Evolutionary conservation across 2,329 filamentous ascomycete species (phyloP), one percentile per base, ranked within the genome.

Genomic region (Trichoderma sp.): DNA sequence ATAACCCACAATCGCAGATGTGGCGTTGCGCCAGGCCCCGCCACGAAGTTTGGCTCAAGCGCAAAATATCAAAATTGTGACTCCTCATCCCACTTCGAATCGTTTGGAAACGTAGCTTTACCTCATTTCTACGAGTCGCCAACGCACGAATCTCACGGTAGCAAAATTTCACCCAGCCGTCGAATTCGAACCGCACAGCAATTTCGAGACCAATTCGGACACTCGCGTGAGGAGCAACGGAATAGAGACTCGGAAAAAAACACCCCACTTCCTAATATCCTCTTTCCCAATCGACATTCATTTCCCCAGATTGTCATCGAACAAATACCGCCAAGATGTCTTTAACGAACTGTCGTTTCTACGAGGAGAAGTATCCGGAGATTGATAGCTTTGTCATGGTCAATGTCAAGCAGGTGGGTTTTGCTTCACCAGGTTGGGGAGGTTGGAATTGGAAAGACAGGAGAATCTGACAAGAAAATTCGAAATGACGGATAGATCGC

Each of bases 301-400:
- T 58, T 65, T 60, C 26, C 54, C 37, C 52, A 39, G 34, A 64
- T 64, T 26, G 30, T 43, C 55, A 34, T 61, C 56, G 30, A 43
- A 58, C 37, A 52, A 78, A 77, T 61, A 80, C 83, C 85, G 84
- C 86, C 87, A 91, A 80, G 77, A 97, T 96, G 92, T 96, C 94
- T 83, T 89, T 97, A 85, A 96, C 92, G 80, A 97, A 97, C 85
- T 97, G 92, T 83, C 93, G 94, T 78, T 97, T 96, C 83, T 97
- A 97, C 82, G 94, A 97, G 87, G 93, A 97, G 85, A 97, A 97
- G 83, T 97, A 91, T 72, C 79, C 80, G 76, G 96, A 98, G 87
- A 95, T 99, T 80, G 96, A 99, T 84, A 97, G 93, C 87, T 98
- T 97, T 84, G 96, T 99, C 80, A 99, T 99, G 96, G 96, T 99